Conservation (phyloP, 805 yeast species). For the Lachancea fermentati region DNA sequence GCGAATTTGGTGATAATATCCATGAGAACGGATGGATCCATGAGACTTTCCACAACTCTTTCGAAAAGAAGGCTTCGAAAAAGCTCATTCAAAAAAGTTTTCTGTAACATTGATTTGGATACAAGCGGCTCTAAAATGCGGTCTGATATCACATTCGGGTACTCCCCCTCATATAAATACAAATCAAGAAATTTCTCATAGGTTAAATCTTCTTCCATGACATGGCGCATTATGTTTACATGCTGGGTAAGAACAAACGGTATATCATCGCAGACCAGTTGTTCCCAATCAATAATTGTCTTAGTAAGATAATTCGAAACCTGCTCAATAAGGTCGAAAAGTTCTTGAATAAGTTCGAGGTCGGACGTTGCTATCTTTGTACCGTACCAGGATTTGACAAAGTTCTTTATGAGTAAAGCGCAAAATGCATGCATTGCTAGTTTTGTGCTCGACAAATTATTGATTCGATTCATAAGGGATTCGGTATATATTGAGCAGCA, state of each 20-base stretch:
- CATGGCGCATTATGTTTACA: constrained; percentile 10
- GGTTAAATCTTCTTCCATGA: constrained; percentile 2
- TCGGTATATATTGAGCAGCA: constrained; percentile 24
- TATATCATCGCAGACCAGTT: constrained; percentile 22
- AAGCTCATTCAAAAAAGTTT: constrained; percentile 21
- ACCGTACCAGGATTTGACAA: constrained; percentile 29
- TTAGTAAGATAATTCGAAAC: constrained; percentile 8
- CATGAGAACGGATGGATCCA: constrained; percentile 26
- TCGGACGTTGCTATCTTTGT: constrained; percentile 25
- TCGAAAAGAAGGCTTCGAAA: constrained; percentile 22
- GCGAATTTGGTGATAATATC: constrained; percentile 11
- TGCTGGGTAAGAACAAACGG: constrained; percentile 24
- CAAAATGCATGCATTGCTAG: constrained; percentile 23
- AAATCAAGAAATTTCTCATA: constrained; percentile 12
- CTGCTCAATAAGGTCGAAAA: constrained; percentile 16
- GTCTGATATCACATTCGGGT: constrained; percentile 17
- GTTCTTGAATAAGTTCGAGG: constrained; percentile 16
- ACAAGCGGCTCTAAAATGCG: constrained; percentile 10
- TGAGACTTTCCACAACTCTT: constrained; percentile 18
- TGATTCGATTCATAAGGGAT: constrained; percentile 14
- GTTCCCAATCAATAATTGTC: constrained; percentile 11
- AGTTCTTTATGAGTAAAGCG: constrained; percentile 24
- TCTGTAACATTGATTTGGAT: constrained; percentile 19
- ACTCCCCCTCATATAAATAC: constrained; percentile 12
- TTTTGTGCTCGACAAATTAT: constrained; percentile 4